Evolutionary conservation across 2,329 filamentous ascomycete species (phyloP), one percentile per base, ranked within the genome.

Genomic region (Aspergillus floridensis): DNA sequence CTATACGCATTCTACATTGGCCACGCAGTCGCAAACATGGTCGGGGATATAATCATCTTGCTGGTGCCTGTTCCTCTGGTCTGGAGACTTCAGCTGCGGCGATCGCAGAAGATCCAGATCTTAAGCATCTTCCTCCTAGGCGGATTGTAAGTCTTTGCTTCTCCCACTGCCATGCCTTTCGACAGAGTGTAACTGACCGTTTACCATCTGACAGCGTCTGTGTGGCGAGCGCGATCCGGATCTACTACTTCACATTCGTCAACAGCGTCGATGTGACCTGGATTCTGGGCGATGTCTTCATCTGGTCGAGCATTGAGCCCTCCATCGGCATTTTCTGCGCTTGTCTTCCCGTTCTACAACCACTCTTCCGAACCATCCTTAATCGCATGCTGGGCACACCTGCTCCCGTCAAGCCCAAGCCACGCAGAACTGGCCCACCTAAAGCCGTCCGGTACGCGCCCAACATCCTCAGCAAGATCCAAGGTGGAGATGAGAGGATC

Each of bases 291-390:
- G 60, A 65, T 35, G 65, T 57, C 0, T 62, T 65, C 38, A 66
- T 66, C 44, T 66, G 65, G 64, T 64, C 65, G 38, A 66, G 56
- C 41, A 62, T 68, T 41, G 65, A 68, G 22, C 64, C 65, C n/a
- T 65, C 62, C 48, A 62, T 66, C 19, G 65, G 64, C 2, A 65
- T 67, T 5, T 60, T 68, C 41, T 60, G 66, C 29, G 65, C 66
- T 6, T 67, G 65, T 46, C 59, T 67, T 10, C 65, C 65, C 1
- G 63, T 63, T 2, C 51, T 68, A 0, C 57, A 59, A 12, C 65
- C 61, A 1, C 58, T 65, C 3, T 52, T 66, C 16, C 63, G 59
- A 22, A 54, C 24, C 5, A 54, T 54, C 12, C 29, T 54, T 16
- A 54, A 54, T n/a, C 52, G 52, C 52, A 7, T 21, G 41, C n/a